phyloP scores from a whole-genome alignment of 495 filamentous ascomycete species.

The Haplographium delicatum region DNA sequence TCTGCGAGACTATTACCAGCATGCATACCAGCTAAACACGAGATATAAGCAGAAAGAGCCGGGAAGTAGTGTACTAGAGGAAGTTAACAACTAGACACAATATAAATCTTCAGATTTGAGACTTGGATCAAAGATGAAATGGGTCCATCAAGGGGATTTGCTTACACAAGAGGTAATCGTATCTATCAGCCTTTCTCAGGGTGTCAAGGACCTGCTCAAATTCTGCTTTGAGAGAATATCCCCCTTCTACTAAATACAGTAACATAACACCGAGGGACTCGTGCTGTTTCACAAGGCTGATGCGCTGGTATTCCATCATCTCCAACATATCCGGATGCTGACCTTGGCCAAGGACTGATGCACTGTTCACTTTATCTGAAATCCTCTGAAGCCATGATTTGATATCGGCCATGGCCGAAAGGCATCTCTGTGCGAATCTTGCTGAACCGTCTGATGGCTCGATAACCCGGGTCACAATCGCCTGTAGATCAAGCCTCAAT shows the following conservation, averaged over 20 bases:
- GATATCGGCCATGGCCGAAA: slow-evolving; percentile 66
- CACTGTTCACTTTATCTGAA: slow-evolving; percentile 63
- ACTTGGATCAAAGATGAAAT: too few species aligned
- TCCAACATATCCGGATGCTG: slow-evolving; percentile 57
- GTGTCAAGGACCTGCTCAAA: slow-evolving; percentile 61
- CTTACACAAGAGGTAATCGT: slow-evolving; percentile 51
- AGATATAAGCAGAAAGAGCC: slow-evolving; percentile 64
- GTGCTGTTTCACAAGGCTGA: slow-evolving; percentile 76
- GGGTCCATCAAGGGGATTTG: background rate
- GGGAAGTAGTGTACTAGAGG: slow-evolving; percentile 75
- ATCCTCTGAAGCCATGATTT: slow-evolving; percentile 67
- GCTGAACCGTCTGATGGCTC: slow-evolving; percentile 3
- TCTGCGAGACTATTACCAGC: slow-evolving; percentile 52
- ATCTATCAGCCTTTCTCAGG: slow-evolving; percentile 62
- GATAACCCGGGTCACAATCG: slow-evolving; percentile 28
- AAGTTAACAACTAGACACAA: slow-evolving; percentile 24
- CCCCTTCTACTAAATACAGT: slow-evolving; percentile 68
- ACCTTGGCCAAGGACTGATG: slow-evolving; percentile 59
- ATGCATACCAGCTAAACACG: slow-evolving; percentile 69
- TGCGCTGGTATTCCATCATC: slow-evolving; percentile 64
- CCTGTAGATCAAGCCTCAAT: slow-evolving; percentile 24
- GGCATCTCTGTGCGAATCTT: slow-evolving; percentile 61
- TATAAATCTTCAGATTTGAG: too few species aligned
- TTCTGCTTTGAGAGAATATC: slow-evolving; percentile 62
- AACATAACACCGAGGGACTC: slow-evolving; percentile 77